Percentiles rank a stretch among this genome's conserved stretches.
phyloP scores from a whole-genome alignment of 1,284 basidiomycete genomes.

The Cutaneotrichosporon spelunceum region DNA sequence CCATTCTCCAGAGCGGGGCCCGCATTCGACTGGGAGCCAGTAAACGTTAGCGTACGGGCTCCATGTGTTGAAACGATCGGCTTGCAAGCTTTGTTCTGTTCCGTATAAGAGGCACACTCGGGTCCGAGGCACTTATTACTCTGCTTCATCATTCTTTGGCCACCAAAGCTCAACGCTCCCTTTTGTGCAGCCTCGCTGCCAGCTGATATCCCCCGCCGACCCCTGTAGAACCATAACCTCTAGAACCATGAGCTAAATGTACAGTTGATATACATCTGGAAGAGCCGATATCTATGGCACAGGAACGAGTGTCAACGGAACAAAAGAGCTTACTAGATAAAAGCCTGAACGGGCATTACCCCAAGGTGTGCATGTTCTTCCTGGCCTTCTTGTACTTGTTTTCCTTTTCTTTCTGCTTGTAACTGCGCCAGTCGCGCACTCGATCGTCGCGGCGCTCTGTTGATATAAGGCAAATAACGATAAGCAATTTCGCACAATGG shows the following conservation, averaged over 20 bases:
- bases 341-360: constrained; percentile 20
- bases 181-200: not conserved
- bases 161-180: not conserved
- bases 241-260: not conserved
- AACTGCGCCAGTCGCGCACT: constrained; percentile 47
- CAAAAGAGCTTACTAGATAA: not conserved
- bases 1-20: constrained; percentile 60
- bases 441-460: constrained; percentile 46
- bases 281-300: not conserved
- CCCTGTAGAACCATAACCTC: not conserved
- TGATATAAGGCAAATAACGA: constrained; percentile 9
- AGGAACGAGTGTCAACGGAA: not conserved
- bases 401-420: constrained; percentile 31
- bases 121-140: not conserved
- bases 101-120: not conserved
- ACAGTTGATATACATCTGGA: constrained; percentile 5
- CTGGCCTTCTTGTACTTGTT: constrained; percentile 45
- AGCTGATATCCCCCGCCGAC: not conserved
- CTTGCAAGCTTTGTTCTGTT: not conserved
- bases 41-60: not conserved
- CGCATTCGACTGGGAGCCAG: constrained; percentile 54
- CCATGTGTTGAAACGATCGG: not conserved
- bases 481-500: not conserved
- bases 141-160: no score
- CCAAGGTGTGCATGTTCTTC: constrained; percentile 46